These are phyloP conservation scores for Ophiocordyceps unilateralis DNA, from an alignment of 2,329 filamentous ascomycete species.

Conservation along the genomic window DNA sequence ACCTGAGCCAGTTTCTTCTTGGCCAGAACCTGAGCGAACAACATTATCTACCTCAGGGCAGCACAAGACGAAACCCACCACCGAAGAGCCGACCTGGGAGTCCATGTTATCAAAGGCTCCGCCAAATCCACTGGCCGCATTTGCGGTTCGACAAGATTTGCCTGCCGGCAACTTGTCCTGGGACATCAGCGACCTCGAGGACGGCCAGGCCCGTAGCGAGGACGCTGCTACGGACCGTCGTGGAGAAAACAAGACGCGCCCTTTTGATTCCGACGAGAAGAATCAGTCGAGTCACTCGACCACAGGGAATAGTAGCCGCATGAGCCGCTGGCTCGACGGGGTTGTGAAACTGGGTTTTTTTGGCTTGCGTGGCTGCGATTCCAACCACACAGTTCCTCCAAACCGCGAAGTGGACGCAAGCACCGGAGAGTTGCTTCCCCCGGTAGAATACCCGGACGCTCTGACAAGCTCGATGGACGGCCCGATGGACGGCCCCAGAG, in stretches of 20 bases:
- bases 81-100: not conserved
- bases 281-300: not conserved
- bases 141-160: not conserved
- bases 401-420: slow-evolving; percentile 18
- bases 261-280: too few species aligned
- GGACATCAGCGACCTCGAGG: not conserved
- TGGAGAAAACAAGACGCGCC: too few species aligned
- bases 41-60: not conserved
- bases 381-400: not conserved
- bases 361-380: too few species aligned
- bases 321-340: not conserved
- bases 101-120: not conserved
- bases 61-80: not conserved
- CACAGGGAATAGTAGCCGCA: not conserved
- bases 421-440: slow-evolving; percentile 16
- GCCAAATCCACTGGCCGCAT: not conserved
- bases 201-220: too few species aligned
- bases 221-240: too few species aligned
- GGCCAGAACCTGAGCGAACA: too few species aligned
- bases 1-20: too few species aligned
- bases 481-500: slow-evolving; percentile 2
- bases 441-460: slow-evolving; percentile 15
- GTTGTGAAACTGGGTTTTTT: not conserved
- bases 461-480: slow-evolving; percentile 3
- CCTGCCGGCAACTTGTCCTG: not conserved